Evolutionary conservation across 2,329 filamentous ascomycete genomes (phyloP), one percentile per base, ranked within the genome.

Genomic region (Cladosporium oxysporum): DNA sequence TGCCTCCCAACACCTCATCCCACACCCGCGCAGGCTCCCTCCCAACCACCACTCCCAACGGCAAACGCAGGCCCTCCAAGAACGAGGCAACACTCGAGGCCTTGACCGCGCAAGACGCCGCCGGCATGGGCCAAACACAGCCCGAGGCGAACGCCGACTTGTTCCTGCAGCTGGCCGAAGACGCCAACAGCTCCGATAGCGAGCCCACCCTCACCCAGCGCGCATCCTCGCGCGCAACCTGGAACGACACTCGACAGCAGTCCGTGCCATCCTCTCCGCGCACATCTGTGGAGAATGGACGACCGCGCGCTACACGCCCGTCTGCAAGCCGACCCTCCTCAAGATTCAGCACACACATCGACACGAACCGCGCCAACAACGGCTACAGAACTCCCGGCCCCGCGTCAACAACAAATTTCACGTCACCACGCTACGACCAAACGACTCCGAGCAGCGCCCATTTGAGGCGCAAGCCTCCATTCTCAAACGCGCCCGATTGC

Each of bases 171-270:
- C 69, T 75, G 44, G 74, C 72, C 49, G 44, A 69, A 62, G 70
- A 74, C 62, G 66, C 75, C 52, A 60, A 50, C 58, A 55, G 52
- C 52, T 31, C 52, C 52, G 58, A 61, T 35, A 33, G 28, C 41
- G 63, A 65, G 26, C 55, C 55, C 31, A 60, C 58, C 21, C 55
- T 65, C 21, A 59, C 55, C 18, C 55, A 59, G 28, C 55, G 58
- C 65, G 64, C 58, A 50, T 47, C 53, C 49, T 85, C 74, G 87
- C 88, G 2, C 89, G 87, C 1, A 87, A 88, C 2, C 78, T 90
- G 59, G 85, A 84, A 59, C 11, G 82, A 82, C 8, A 81, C 70
- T 58, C 70, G 71, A 58, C 66, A 67, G 21, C 71, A 67, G 31
- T 64, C 69, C 33, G 62, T 64, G 2, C 64, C 65, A 5, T 65